Base-by-base conservation (phyloP, 2,329 filamentous ascomycete genomes). In the Pyrenochaeta sp. region DNA sequence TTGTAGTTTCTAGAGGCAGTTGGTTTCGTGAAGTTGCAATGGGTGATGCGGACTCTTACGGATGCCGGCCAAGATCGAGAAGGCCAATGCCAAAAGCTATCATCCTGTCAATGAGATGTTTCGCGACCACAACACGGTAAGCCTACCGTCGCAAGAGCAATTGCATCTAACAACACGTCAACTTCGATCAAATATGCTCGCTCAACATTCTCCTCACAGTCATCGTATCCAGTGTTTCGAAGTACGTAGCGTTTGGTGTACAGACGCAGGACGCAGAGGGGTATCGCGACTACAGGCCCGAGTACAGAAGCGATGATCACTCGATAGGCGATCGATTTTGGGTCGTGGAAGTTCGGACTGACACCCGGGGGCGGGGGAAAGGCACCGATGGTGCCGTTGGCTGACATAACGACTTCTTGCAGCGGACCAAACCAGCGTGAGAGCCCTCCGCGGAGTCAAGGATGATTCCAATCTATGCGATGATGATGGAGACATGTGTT, bases 301-400 rank as follows among this genome's bases (percentile, higher is more conserved):
- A 57, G 30, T 31, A 57, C 47, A 5, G 48, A 49, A n/a, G 46
- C 47, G n/a, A 61, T 52, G 39, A 61, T 55, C 7, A 61, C 56
- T 10, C 53, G 59, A 37, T 59, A 49, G n/a, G 59, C 59, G 30
- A 61, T 61, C 14, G 59, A 61, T 40, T 57, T 53, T 27, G 23
- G 23, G 23, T 27, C 23, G 23, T 27, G 4, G 23, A 27, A 27
- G 23, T 27, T 27, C 9, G 9, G 4, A 27, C 4, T 27, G 23
- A 27, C 23, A 27, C 23, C 23, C 23, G 23, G 23, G 23, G 23
- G 23, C 23, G 23, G 23, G 23, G 23, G 23, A 27, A 27, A 27
- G 23, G 23, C 23, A 27, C 23, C 23, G 23, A 27, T 9, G 4
- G 23, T 27, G 23, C 9, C 23, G 23, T 27, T 27, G 23, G 23